phyloP scores from a whole-genome alignment of 2,329 filamentous ascomycete genomes.

The Pyricularia grisea region DNA sequence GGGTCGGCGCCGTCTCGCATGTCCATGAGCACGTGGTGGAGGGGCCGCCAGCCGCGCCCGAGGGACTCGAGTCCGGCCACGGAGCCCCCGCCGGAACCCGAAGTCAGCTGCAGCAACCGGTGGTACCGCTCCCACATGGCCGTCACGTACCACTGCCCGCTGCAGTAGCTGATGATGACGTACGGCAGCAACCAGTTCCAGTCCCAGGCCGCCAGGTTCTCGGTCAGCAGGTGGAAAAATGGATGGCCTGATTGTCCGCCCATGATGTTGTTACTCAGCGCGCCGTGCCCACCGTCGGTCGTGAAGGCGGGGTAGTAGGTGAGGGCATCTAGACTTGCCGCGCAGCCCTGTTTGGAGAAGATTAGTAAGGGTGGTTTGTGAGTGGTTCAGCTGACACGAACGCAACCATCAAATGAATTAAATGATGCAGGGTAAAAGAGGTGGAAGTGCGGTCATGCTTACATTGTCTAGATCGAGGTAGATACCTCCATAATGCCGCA shows the following conservation, averaged over 20 bases:
- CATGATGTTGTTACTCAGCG: slow-evolving; percentile 56
- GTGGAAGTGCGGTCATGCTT: neutral
- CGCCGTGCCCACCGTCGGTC: slow-evolving; percentile 32
- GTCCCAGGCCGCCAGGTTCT: slow-evolving; percentile 54
- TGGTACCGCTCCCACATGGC: slow-evolving; percentile 62
- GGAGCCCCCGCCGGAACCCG: slow-evolving; percentile 11
- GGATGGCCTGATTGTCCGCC: slow-evolving; percentile 58
- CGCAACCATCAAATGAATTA: neutral
- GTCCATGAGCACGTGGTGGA: slow-evolving; percentile 19
- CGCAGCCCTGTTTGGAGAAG: slow-evolving; percentile 46
- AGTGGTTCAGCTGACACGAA: neutral
- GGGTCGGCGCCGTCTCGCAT: slow-evolving; percentile 13
- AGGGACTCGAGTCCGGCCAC: slow-evolving; percentile 9
- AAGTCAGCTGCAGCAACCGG: slow-evolving; percentile 7
- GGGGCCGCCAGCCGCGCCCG: slow-evolving; percentile 7
- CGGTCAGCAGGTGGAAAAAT: slow-evolving; percentile 59
- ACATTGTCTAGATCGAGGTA: slow-evolving; percentile 66
- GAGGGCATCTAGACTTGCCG: slow-evolving; percentile 54
- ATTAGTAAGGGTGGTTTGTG: too few relatives aligned
- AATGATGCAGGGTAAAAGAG: neutral
- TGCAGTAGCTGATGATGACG: slow-evolving; percentile 67
- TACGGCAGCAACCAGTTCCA: slow-evolving; percentile 61
- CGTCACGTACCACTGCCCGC: slow-evolving; percentile 60
- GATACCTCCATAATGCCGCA: slow-evolving; percentile 68
- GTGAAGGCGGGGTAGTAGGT: slow-evolving; percentile 59